phyloP scores from a whole-genome alignment of 352 stramenopile genomes.

The Plasmopara muralis region DNA sequence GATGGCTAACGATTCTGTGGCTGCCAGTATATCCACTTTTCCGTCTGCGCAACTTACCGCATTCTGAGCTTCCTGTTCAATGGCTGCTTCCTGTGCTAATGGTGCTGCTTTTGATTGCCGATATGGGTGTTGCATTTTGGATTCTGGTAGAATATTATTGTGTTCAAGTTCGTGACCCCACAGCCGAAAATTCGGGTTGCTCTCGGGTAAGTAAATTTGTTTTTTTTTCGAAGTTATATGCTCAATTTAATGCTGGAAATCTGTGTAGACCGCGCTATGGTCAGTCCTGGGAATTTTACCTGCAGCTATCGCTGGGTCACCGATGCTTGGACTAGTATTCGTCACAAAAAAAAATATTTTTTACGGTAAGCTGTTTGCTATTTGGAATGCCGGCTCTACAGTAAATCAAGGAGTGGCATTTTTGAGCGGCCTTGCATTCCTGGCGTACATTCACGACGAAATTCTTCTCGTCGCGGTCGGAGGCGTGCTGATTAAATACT shows the following conservation, averaged over 20 bases:
- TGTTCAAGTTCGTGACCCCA: constrained; percentile 79
- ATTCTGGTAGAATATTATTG: constrained; percentile 83
- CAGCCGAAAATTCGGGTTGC: constrained; percentile 56
- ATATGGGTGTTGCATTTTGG: constrained; percentile 64
- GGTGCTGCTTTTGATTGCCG: constrained; percentile 57
- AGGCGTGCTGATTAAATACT: constrained; percentile 57
- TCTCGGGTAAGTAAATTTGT: constrained; percentile 67
- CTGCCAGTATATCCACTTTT: constrained; percentile 57
- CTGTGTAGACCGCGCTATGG: constrained; percentile 45
- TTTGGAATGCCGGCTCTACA: constrained; percentile 68
- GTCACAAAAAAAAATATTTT: constrained; percentile 66
- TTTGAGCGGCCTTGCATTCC: constrained; percentile 44
- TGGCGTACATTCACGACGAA: constrained; percentile 62
- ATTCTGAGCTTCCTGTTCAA: constrained; percentile 18
- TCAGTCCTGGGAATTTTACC: constrained; percentile 59
- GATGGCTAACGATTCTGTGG: constrained; percentile 27
- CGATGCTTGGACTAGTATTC: constrained; percentile 64
- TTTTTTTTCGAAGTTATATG: no score
- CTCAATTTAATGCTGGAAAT: constrained; percentile 9
- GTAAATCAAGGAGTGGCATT: constrained; percentile 68
- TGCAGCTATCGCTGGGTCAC: constrained; percentile 46
- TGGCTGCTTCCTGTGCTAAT: constrained; percentile 44
- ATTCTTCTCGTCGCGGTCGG: constrained; percentile 51
- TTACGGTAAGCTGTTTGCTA: constrained; percentile 59
- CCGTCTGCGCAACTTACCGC: constrained; percentile 43